Percentiles rank a stretch among this genome's conserved stretches.
Conservation (phyloP, 805 yeast genomes). For the Saccharomycodes ludwigii region DNA sequence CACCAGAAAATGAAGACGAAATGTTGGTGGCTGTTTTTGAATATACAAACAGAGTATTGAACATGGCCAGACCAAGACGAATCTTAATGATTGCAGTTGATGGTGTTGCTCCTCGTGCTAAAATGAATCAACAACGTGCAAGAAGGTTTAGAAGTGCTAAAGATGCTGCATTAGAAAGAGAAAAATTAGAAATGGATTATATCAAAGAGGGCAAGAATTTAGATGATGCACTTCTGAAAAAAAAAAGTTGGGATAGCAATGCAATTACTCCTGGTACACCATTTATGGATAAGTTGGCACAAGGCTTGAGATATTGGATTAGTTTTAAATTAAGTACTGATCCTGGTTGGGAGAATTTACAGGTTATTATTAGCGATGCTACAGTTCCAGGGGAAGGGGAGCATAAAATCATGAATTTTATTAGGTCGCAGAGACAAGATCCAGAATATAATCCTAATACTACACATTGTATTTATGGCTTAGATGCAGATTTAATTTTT, state of each 20-base stretch:
- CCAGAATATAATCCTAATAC: conserved; percentile 87
- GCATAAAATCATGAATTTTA: conserved; percentile 93
- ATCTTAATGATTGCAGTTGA: conserved; percentile 92
- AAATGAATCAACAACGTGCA: conserved; percentile 94
- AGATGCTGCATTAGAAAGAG: conserved; percentile 61
- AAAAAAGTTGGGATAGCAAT: conserved; percentile 86
- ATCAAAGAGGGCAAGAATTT: conserved; percentile 45
- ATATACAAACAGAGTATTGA: conserved; percentile 82
- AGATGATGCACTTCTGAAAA: conserved; percentile 61
- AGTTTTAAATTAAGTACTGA: conserved; percentile 78
- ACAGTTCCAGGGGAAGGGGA: conserved; percentile 99
- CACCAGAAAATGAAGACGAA: conserved; percentile 94
- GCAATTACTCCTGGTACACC: conserved; percentile 99
- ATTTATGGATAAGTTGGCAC: conserved; percentile 84
- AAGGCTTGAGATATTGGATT: conserved; percentile 79
- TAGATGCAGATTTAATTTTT: conserved; percentile 96
- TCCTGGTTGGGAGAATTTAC: conserved; percentile 86
- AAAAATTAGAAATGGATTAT: conserved; percentile 2
- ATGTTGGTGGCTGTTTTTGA: conserved; percentile 90
- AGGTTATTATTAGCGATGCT: conserved; percentile 88
- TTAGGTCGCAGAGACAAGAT: conserved; percentile 78
- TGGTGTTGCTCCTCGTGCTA: conserved; percentile 98
- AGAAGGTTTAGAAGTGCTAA: conserved; percentile 86
- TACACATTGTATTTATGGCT: conserved; percentile 90
- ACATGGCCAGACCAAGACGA: conserved; percentile 92